Evolutionary conservation across 441 rosid species (phyloP).

Genomic region (Hura crepitans): DNA sequence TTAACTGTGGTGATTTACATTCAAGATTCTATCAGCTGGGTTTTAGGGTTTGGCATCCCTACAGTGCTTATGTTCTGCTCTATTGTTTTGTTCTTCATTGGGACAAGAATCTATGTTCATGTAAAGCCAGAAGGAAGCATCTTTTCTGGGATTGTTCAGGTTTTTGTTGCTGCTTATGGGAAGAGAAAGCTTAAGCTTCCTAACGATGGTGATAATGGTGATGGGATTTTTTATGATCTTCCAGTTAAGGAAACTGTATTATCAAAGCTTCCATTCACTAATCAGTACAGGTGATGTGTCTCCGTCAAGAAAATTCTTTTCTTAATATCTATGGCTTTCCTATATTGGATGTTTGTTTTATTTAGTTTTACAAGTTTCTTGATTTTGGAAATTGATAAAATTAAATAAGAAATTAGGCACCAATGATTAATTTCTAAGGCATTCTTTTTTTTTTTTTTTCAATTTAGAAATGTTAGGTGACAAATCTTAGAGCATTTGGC

Average conservation of each 20-base stretch:
- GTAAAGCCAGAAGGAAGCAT: slow-evolving; percentile 61
- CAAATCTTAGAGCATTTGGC: no score
- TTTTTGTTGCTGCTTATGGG: slow-evolving; percentile 49
- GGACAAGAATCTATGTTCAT: slow-evolving; percentile 50
- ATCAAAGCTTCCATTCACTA: slow-evolving; percentile 46
- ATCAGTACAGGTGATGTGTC: slow-evolving; percentile 46
- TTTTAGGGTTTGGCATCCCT: slow-evolving; percentile 62
- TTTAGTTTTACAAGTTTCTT: no score
- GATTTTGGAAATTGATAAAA: no score
- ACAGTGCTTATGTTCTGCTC: slow-evolving; percentile 47
- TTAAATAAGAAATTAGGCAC: no score
- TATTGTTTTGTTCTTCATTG: slow-evolving; percentile 49
- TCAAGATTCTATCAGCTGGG: slow-evolving; percentile 80
- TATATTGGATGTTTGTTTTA: no score
- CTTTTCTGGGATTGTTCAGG: slow-evolving; percentile 47
- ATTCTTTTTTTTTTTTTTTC: no score
- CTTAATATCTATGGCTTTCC: no score
- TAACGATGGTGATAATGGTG: slow-evolving; percentile 2
- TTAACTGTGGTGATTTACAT: slow-evolving; percentile 58
- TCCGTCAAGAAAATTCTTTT: neutral
- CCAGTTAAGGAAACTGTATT: slow-evolving; percentile 31
- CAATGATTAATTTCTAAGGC: no score
- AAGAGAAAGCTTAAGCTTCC: slow-evolving; percentile 42
- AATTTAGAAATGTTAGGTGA: no score
- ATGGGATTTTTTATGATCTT: slow-evolving; percentile 45